Evolutionary conservation across 2,329 filamentous ascomycete species (phyloP).

Genomic region (Ceratocystis colombiana): DNA sequence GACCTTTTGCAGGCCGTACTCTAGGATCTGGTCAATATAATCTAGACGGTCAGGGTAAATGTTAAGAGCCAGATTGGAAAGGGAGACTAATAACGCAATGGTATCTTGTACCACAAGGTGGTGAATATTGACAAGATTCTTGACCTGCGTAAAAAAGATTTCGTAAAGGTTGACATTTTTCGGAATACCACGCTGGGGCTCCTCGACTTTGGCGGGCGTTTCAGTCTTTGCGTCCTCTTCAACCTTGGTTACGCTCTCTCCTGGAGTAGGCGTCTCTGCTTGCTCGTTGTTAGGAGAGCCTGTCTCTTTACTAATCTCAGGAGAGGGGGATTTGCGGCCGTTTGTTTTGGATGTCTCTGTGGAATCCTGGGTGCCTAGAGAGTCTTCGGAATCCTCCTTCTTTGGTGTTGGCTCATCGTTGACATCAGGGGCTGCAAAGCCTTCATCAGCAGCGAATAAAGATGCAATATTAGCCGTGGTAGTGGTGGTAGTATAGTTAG

Average conservation of each 20-base stretch:
- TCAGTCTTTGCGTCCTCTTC: conserved; percentile 25
- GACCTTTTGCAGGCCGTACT: conserved; percentile 79
- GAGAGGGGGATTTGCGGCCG: conserved; percentile 28
- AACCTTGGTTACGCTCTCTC: conserved; percentile 39
- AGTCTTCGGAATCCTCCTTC: not conserved
- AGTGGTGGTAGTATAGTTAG: conserved; percentile 17
- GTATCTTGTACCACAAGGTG: conserved; percentile 89
- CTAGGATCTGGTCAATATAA: conserved; percentile 88
- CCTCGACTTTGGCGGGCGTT: conserved; percentile 13
- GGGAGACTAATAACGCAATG: conserved; percentile 84
- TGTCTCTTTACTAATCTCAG: conserved; percentile 28
- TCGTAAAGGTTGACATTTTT: conserved; percentile 84
- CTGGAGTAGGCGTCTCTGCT: conserved; percentile 38
- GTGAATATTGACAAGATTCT: conserved; percentile 83
- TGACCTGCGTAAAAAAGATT: conserved; percentile 93
- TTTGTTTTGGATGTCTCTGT: conserved; percentile 28
- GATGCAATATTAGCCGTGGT: not conserved
- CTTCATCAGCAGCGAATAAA: not conserved
- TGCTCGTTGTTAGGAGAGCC: conserved; percentile 28
- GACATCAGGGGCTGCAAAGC: not conserved
- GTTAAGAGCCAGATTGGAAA: conserved; percentile 86
- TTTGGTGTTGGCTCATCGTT: not conserved
- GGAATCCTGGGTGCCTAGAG: conserved; percentile 23
- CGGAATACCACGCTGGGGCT: conserved; percentile 44
- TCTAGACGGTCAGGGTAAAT: conserved; percentile 89